These are phyloP conservation scores for Suillus sp. DNA, from an alignment of 768 basidiomycete genomes.

Conservation along the genomic window DNA sequence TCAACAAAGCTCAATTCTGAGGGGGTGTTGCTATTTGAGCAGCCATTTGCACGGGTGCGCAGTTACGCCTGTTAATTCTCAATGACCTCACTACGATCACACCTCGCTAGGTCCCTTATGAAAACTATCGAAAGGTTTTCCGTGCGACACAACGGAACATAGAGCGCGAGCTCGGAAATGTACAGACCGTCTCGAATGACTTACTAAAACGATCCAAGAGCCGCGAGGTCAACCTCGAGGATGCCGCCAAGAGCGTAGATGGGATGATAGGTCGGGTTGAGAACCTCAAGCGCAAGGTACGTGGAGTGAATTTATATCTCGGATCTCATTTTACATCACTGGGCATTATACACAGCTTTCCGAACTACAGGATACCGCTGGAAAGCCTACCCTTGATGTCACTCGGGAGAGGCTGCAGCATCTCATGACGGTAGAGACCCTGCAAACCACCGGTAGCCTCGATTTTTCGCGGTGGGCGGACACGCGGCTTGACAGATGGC, in stretches of 20 bases:
- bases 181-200: conserved; percentile 60
- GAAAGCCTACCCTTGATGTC: conserved; percentile 64
- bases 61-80: conserved; percentile 10
- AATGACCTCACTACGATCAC: conserved; percentile 17
- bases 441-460: conserved; percentile 51
- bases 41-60: conserved; percentile 75
- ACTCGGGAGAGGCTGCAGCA: conserved; percentile 76
- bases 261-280: conserved; percentile 76
- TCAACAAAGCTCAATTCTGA: conserved; percentile 63
- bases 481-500: conserved; percentile 80
- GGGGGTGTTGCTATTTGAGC: conserved; percentile 79
- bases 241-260: conserved; percentile 64
- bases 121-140: conserved; percentile 88
- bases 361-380: conserved; percentile 49
- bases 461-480: conserved; percentile 80
- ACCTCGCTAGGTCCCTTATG: conserved; percentile 76
- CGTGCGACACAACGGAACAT: conserved; percentile 78
- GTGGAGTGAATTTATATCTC: conserved; percentile 23
- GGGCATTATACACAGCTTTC: conserved; percentile 41
- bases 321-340: conserved; percentile 17
- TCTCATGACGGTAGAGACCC: conserved; percentile 60
- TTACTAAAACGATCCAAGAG: conserved; percentile 49
- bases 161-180: conserved; percentile 71
- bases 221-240: conserved; percentile 46
- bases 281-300: conserved; percentile 86